Conservation (phyloP, 1,284 basidiomycete genomes). For the Gymnopus androsaceus region DNA sequence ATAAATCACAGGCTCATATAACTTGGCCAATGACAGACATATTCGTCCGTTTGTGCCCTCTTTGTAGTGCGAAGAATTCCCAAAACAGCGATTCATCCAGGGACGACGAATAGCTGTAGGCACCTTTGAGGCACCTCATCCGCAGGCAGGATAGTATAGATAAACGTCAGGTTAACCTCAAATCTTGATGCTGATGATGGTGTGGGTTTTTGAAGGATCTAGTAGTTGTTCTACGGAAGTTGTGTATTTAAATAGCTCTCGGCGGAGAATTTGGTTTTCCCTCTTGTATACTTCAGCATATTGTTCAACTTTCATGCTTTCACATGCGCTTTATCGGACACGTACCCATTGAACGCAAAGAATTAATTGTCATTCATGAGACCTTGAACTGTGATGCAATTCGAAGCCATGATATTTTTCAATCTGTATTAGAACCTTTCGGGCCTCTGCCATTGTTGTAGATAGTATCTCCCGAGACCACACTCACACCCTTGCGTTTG, state of each 20-base stretch:
- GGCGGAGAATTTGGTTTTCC: constrained; percentile 6
- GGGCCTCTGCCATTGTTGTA: no score
- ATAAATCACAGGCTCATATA: constrained; percentile 49
- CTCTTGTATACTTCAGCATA: background rate
- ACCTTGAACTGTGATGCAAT: no score
- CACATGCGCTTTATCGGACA: background rate
- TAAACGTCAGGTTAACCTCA: background rate
- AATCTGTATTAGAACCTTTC: no score
- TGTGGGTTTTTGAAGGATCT: no score
- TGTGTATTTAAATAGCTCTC: background rate
- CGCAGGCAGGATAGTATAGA: background rate
- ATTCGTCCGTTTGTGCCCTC: constrained; percentile 62
- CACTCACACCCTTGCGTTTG: no score
- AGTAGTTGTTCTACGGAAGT: no score
- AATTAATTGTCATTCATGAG: constrained; percentile 10
- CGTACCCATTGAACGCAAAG: background rate
- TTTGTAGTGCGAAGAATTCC: constrained; percentile 44
- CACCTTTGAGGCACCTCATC: background rate
- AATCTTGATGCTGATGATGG: background rate
- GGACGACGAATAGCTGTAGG: background rate
- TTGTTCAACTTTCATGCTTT: background rate
- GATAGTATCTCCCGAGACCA: no score
- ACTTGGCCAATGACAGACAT: constrained; percentile 77
- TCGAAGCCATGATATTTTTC: no score
- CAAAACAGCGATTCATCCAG: constrained; percentile 2